A percentile compares a stretch with the other conserved stretches of the same genome.
Conservation (phyloP, 768 basidiomycete species). For the Xanthoconium purpureum region DNA sequence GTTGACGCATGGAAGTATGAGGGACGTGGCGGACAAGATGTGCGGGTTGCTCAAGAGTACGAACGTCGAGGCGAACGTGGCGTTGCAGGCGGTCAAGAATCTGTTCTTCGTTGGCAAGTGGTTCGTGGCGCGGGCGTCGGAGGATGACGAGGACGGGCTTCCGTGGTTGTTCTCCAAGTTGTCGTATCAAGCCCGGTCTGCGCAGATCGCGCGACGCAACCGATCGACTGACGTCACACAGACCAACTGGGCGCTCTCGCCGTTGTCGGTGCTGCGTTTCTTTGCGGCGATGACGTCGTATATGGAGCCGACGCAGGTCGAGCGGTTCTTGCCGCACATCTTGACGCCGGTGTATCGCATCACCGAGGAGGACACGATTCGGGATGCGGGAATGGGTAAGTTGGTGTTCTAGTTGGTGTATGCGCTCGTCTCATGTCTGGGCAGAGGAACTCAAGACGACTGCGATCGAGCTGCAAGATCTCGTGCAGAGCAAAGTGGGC, state of each 20-base stretch:
- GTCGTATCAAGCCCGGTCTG: constrained; percentile 80
- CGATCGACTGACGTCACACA: constrained; percentile 41
- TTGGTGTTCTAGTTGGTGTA: background rate
- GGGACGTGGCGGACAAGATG: constrained; percentile 68
- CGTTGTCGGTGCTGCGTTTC: constrained; percentile 80
- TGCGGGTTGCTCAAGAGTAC: constrained; percentile 80
- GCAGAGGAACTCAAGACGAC: constrained; percentile 81
- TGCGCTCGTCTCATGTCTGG: background rate
- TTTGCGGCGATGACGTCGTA: constrained; percentile 87
- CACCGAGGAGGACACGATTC: constrained; percentile 80
- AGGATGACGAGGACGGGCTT: constrained; percentile 35
- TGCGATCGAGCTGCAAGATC: constrained; percentile 79
- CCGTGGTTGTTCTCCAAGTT: constrained; percentile 94
- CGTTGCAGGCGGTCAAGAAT: constrained; percentile 88
- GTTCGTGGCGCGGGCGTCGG: constrained; percentile 49
- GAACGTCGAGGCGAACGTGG: constrained; percentile 67
- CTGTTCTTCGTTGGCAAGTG: constrained; percentile 89
- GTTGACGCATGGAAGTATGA: constrained; percentile 54
- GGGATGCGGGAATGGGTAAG: constrained; percentile 73
- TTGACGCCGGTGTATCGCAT: constrained; percentile 85
- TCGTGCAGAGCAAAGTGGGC: constrained; percentile 85
- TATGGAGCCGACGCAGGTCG: constrained; percentile 57
- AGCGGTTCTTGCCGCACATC: constrained; percentile 78
- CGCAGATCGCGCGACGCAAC: constrained; percentile 67
- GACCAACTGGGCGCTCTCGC: constrained; percentile 82